Conservation (phyloP, 2,329 filamentous ascomycete species). For the Pyricularia pennisetigena region DNA sequence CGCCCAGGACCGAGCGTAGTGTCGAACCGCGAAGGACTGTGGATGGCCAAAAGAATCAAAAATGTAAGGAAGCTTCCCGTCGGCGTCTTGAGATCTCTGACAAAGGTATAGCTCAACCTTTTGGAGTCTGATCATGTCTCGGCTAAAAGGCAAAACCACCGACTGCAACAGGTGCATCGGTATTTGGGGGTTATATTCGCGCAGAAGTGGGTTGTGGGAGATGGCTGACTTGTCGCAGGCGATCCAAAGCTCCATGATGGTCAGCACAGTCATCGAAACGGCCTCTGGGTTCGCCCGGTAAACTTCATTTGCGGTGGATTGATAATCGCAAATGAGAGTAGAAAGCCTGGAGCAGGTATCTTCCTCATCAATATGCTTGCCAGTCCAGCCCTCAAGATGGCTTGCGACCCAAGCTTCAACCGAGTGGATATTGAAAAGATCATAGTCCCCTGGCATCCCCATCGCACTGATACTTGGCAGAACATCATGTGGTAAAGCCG, state of each 20-base stretch:
- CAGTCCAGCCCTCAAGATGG: slow-evolving; percentile 28
- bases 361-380: slow-evolving; percentile 10
- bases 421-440: slow-evolving; percentile 19
- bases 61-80: slow-evolving; percentile 15
- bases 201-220: slow-evolving; percentile 25
- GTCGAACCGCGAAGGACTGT: slow-evolving; percentile 34
- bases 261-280: slow-evolving; percentile 45
- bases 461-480: neutral
- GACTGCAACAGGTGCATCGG: slow-evolving; percentile 25
- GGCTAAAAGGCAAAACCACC: slow-evolving; percentile 31
- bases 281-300: slow-evolving; percentile 34
- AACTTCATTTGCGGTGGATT: slow-evolving; percentile 10
- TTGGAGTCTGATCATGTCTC: slow-evolving; percentile 34
- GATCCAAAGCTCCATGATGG: slow-evolving; percentile 47
- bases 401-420: slow-evolving; percentile 40
- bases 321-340: slow-evolving; percentile 23
- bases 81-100: slow-evolving; percentile 16
- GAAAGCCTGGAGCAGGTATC: slow-evolving; percentile 19
- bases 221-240: slow-evolving; percentile 40
- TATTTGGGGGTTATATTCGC: slow-evolving; percentile 36
- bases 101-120: slow-evolving; percentile 35
- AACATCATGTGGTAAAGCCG: neutral
- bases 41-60: slow-evolving; percentile 24
- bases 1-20: slow-evolving; percentile 29
- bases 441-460: neutral